phyloP scores from a whole-genome alignment of 192 early-diverging fungal species.

The Coemansia asiatica region DNA sequence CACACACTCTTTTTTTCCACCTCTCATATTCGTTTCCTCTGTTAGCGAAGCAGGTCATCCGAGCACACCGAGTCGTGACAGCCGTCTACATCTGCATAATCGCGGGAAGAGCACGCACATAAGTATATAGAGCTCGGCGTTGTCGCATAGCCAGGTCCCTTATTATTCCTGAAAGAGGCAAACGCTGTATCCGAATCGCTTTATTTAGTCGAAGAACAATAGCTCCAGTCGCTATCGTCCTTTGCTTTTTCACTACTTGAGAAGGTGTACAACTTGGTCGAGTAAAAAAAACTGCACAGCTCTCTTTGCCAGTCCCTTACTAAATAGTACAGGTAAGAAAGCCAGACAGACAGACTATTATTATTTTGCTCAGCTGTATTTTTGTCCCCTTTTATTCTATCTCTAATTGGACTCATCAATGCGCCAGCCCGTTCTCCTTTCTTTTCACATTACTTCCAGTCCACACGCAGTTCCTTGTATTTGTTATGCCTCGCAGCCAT shows the following conservation, averaged over 20 bases:
- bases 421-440: background rate
- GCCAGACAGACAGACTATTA: too few relatives aligned
- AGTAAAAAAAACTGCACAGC: background rate
- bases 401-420: too few relatives aligned
- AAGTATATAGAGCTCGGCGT: background rate
- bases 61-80: background rate
- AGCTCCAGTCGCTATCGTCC: background rate
- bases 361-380: too few relatives aligned
- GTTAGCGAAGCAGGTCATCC: background rate
- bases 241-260: background rate
- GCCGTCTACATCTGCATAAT: background rate
- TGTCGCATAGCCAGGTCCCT: background rate
- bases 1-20: background rate
- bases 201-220: background rate
- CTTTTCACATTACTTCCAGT: background rate
- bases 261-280: background rate
- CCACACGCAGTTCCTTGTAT: background rate
- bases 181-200: background rate
- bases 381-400: too few relatives aligned
- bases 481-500: background rate
- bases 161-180: background rate
- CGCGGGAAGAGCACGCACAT: background rate
- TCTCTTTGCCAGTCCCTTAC: background rate
- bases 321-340: background rate
- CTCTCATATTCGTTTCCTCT: background rate